Evolutionary conservation across 1,139 yeast genomes (phyloP), one percentile per base, ranked within the genome.

Genomic region (Hyphopichia burtonii): DNA sequence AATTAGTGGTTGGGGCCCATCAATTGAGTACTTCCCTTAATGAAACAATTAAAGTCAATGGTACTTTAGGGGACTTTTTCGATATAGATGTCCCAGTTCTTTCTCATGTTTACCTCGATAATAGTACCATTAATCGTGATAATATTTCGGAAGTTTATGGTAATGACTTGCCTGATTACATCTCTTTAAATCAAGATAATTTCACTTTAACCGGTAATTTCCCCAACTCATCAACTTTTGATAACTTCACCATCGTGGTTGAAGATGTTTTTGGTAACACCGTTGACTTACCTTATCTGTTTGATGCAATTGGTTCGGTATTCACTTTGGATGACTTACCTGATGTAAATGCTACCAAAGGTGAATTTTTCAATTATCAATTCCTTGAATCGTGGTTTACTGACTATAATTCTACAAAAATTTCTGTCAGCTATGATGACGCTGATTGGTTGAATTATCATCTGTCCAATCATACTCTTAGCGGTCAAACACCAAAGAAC

Each of bases 1-100:
- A 80, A 49, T 68, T 93, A 35, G 70, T 85, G 15, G 86, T 93
- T 35, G 98, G 99, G 31, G 96, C 95, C 7, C 97, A 91, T 59
- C 83, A 79, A 50, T 74, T 94, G 49, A 76, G 89, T 38, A 85
- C 96, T 11, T 69, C 77, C 37, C 53, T 76, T 34, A 70, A 79
- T 35, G 66, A 64, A 66, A 71, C 81, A 1, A 67, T 82, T 39
- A 64, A 73, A 34, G 63, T 87, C 40, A 85, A 86, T 52, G 94
- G 91, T 3, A 83, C 94, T 5, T 76, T 74, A 17, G 80, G 81
- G 34, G 74, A 77, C 34, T 55, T 60, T 1, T 76, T 93, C 52
- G 61, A 73, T 27, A 74, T 80, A 43, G 58, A 71, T 2, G 67
- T 93, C 16, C 97, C 97, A 1, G 52, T 73, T 48, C 82, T 53